Base-by-base conservation (phyloP, 192 early-diverging fungal genomes). In the Linnemannia schmuckeri region DNA sequence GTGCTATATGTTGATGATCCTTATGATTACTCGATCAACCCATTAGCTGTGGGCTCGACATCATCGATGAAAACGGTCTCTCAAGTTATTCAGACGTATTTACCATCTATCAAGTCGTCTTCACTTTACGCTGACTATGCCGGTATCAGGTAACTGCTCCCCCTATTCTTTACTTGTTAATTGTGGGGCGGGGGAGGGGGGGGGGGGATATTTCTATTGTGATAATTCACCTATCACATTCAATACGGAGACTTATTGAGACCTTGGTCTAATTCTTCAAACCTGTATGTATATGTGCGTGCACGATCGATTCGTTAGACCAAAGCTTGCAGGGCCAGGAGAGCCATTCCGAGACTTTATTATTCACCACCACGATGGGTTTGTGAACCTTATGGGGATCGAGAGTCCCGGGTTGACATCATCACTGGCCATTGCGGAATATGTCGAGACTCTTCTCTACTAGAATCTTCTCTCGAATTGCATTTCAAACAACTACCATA, bases 351-450 rank as follows among this genome's bases (percentile, higher is more conserved):
- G 89, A 70, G 97, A 98, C 78, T 98, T 97, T 90, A 82, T 94
- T 9, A 93, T 98, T 47, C 85, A 92, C 22, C 90, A 94, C 35
- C 94, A 94, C 41, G 76, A 88, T 0, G 93, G 93, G 0, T 95
- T 96, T 88, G 92, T 96, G 61, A 96, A 96, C 61, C 88, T 97
- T 18, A 76, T 94, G 4, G 97, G 97, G 42, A 96, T 98, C 41
- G 97, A 98, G 77, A 96, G 95, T 74, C 97, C 97, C 4, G 97
- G 97, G 0, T 76, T 98, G 72, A 98, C 97, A 3, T 91, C 93
- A 24, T 94, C 95, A 4, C 89, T 97, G 61, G 96, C 96, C 2
- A 97, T 98, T 57, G 96, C 94, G 0, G 93, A 96, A 55, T 77
- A 91, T 79, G 89, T 92, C n/a, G 88, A 88, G 35, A 52, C 70